Percentiles rank a stretch among this genome's conserved stretches.
Conservation (phyloP, 805 yeast species). For the Spathaspora girioi region DNA sequence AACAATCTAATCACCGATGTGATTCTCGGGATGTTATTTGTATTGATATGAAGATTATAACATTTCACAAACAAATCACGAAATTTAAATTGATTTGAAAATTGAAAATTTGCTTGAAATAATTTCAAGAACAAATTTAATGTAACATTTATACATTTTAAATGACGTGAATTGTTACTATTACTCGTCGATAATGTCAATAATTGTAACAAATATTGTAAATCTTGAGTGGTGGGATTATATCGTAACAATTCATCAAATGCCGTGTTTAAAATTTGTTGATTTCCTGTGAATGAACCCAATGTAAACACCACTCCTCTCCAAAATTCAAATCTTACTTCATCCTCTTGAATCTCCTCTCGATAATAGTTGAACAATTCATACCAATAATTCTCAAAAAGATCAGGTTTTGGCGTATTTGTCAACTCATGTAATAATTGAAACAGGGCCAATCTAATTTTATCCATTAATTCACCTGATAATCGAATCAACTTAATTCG, state of each 20-base stretch:
- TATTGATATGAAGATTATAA: constrained; percentile 55
- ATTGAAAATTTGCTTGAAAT: constrained; percentile 32
- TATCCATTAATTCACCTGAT: constrained; percentile 61
- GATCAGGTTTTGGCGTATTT: background rate
- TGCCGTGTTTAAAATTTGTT: constrained; percentile 39
- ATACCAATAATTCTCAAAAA: constrained; percentile 1
- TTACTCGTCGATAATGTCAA: constrained; percentile 9
- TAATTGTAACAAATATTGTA: constrained; percentile 14
- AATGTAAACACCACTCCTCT: constrained; percentile 50
- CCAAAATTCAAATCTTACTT: constrained; percentile 38
- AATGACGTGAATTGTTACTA: constrained; percentile 1
- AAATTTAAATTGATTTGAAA: constrained; percentile 27
- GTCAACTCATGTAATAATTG: constrained; percentile 17
- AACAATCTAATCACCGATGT: constrained; percentile 41
- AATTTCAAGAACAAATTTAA: constrained; percentile 32
- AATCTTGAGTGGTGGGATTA: constrained; percentile 1
- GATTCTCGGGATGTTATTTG: constrained; percentile 36
- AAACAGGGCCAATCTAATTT: constrained; percentile 43
- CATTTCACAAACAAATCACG: constrained; percentile 42
- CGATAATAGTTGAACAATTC: constrained; percentile 2
- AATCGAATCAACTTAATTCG: constrained; percentile 47
- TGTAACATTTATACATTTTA: constrained; percentile 20
- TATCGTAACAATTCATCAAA: constrained; percentile 33
- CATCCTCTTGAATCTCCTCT: background rate
- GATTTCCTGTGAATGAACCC: constrained; percentile 55